Percentiles rank a stretch among this genome's conserved stretches.
Conservation (phyloP, 441 rosid species). For the Adansonia grandidieri region DNA sequence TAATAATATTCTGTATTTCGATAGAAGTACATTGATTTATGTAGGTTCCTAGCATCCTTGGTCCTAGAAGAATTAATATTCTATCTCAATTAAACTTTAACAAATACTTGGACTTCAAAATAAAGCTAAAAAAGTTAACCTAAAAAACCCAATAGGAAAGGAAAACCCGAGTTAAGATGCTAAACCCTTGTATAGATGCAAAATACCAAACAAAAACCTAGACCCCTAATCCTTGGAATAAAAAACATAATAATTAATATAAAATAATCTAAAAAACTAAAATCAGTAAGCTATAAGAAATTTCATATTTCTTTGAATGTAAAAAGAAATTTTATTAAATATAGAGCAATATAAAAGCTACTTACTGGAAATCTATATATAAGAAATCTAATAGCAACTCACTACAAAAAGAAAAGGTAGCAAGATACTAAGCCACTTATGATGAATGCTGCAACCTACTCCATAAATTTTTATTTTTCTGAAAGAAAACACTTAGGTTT, state of each 20-base stretch:
- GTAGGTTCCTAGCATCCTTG: background rate
- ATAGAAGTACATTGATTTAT: background rate
- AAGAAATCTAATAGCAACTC: background rate
- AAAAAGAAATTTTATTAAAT: background rate
- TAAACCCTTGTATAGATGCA: background rate
- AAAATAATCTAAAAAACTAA: background rate
- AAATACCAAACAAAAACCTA: background rate
- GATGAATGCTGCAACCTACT: background rate
- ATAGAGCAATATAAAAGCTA: background rate
- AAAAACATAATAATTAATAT: background rate
- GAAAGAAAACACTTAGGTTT: background rate
- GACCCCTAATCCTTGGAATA: background rate
- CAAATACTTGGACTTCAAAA: background rate
- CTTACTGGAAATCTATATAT: background rate
- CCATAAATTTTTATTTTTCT: background rate
- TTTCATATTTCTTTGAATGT: background rate
- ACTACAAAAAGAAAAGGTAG: background rate
- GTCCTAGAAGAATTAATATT: background rate
- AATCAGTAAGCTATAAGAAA: background rate
- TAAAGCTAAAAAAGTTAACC: background rate
- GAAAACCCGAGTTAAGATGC: background rate
- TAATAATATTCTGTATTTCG: background rate
- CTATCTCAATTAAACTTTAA: background rate
- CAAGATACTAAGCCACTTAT: background rate
- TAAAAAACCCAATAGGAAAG: background rate